Evolutionary conservation across 352 stramenopile species (phyloP), one percentile per base, ranked within the genome.

Genomic region (Globisporangium emineosum): DNA sequence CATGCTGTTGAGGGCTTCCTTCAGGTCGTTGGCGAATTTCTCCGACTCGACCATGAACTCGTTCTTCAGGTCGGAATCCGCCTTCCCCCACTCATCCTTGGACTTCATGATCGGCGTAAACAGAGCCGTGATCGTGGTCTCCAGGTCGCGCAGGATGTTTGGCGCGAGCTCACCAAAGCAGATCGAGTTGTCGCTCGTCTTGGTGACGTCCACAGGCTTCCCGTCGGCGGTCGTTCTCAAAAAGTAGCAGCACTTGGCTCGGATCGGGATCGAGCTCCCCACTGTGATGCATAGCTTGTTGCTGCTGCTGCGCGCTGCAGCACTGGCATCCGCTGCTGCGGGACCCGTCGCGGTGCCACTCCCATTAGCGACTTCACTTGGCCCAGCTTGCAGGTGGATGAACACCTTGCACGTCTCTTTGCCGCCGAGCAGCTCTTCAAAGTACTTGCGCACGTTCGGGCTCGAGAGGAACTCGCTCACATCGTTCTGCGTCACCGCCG

Each of bases 21-120:
- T 97, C 19, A 99, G 73, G 63, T 97, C 96, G 43, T 77, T 89
- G 17, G 95, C 86, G 71, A 99, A 98, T 56, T 97, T 96, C 19
- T 97, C 89, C 45, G 97, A 98, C 72, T 98, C 96, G 56, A 78
- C 83, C 76, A 97, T 96, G 70, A 98, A 99, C 62, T 96, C 88
- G 54, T 76, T 73, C 68, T 96, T 97, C 27, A 98, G 72, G 62
- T 98, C 94, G 6, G 88, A 60, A 65, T 98, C 94, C 2, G 96
- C 92, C 66, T 98, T 97, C 2, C 97, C 97, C 97, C 97, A 99
- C 72, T 98, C 93, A 32, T 96, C 87, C 29, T 96, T 98, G 47
- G 88, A 78, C 56, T 97, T 96, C 47, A 99, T 79, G 6, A 99
- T 70, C 19, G 96, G 95, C 59, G 80, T 86, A 66, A 98, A 99